Base-by-base conservation (phyloP, 2,329 filamentous ascomycete genomes). In the Fusarium hostae region DNA sequence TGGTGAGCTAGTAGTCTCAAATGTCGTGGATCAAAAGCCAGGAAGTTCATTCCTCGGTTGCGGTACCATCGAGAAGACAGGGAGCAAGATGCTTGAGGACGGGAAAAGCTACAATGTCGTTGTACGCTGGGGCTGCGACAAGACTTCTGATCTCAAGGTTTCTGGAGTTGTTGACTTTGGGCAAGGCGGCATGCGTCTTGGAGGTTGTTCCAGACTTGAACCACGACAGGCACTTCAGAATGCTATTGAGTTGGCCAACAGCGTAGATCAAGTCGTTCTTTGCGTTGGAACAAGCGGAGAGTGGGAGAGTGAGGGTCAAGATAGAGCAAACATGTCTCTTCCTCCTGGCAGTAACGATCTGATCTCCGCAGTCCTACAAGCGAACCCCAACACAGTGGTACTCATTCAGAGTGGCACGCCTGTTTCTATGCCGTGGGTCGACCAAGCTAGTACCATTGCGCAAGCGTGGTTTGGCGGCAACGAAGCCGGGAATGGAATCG, bases 301-400 rank as follows among this genome's bases (percentile, higher is more conserved):
- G 1, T 62, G 59, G 59, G 59, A 62, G 28, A 59, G 41, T 20
- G 59, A 62, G n/a, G 59, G 59, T 3, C 54, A 59, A n/a, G 59
- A 62, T 24, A 18, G 54, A 1, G 4, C 16, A 3, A 48, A 40
- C 11, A 62, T 62, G 59, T 16, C 54, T 10, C 28, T 59, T 1
- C 54, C 41, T 2, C 54, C 54, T 1, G 55, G 55, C 0, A 62
- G 41, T 20, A 30, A 62, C 9, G 43, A 34, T 5, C 20, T 62
- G 5, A 59, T 62, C 16, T n/a, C 59, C 1, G 35, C 34, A 10
- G 54, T 62, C 0, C 1, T 62, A 0, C 6, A 40, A 28, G 54
- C 35, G 3, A 62, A 62, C 2, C 35, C 43, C 1, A 62, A 48
- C 1, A 59, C 54, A 0, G 43, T 20, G 4, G 16, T 62, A 2